phyloP scores from a whole-genome alignment of 352 stramenopile species.

The Phytophthora europaea region DNA sequence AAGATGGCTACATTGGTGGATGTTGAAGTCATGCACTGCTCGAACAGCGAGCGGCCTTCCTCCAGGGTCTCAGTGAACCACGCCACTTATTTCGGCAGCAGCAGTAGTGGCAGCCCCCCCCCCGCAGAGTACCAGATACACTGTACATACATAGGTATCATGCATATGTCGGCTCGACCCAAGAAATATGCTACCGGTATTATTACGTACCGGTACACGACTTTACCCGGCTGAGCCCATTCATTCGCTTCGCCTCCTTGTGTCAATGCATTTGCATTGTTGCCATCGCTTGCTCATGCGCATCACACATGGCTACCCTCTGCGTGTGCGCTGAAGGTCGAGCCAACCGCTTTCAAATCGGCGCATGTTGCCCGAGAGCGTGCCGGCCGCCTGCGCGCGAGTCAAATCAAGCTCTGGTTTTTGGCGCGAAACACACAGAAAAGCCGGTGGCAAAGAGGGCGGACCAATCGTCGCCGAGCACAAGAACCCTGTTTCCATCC shows the following conservation, averaged over 20 bases:
- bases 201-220: too few species aligned
- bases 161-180: too few species aligned
- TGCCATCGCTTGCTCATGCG: slow-evolving; percentile 16
- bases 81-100: too few species aligned
- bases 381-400: slow-evolving; percentile 17
- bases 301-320: slow-evolving; percentile 13
- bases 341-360: slow-evolving; percentile 7
- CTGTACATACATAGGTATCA: too few species aligned
- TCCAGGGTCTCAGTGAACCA: too few species aligned
- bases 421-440: slow-evolving; percentile 34
- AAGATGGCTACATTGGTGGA: not conserved
- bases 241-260: slow-evolving; percentile 1
- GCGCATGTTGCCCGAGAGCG: slow-evolving; percentile 17
- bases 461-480: slow-evolving; percentile 18
- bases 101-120: too few species aligned
- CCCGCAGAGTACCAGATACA: too few species aligned
- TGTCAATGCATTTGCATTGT: not conserved
- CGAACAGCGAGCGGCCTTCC: too few species aligned
- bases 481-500: not conserved
- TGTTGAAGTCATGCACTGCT: too few species aligned
- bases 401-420: slow-evolving; percentile 12
- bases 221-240: too few species aligned
- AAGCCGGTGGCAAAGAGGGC: slow-evolving; percentile 4
- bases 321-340: slow-evolving; percentile 16
- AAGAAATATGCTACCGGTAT: too few species aligned